A percentile compares a stretch with the other conserved stretches of the same genome.
Conservation (phyloP, 1,284 basidiomycete genomes). For the Apiotrichum veenhuisii region DNA sequence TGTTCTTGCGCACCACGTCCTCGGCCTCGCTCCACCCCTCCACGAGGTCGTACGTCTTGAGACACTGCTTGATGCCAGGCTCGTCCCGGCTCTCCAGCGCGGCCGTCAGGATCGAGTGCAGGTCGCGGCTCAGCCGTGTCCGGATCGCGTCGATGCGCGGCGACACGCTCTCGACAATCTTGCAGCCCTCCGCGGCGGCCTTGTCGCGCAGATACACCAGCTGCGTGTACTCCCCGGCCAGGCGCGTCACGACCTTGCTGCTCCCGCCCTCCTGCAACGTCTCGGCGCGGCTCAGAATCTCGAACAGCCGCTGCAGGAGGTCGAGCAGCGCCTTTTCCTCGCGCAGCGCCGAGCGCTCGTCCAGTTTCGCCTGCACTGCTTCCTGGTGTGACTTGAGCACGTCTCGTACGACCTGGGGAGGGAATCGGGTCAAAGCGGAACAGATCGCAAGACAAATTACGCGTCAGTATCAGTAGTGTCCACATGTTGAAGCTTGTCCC, state of each 20-base stretch:
- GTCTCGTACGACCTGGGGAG: conserved; percentile 34
- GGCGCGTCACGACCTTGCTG: conserved; percentile 72
- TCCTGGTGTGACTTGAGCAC: conserved; percentile 56
- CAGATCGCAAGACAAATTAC: not conserved
- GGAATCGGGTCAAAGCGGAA: not conserved
- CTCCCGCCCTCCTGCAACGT: conserved; percentile 58
- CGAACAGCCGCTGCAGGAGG: conserved; percentile 79
- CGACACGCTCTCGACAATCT: conserved; percentile 74
- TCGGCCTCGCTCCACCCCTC: conserved; percentile 79
- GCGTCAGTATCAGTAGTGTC: not conserved
- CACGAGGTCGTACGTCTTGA: conserved; percentile 75
- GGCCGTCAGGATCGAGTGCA: conserved; percentile 70
- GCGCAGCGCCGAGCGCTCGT: conserved; percentile 65
- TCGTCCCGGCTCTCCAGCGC: conserved; percentile 48
- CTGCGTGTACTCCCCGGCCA: conserved; percentile 86
- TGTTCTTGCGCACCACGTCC: conserved; percentile 67
- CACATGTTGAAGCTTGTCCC: not conserved
- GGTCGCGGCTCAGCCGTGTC: conserved; percentile 76
- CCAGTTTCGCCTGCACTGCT: conserved; percentile 70
- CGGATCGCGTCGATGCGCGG: conserved; percentile 68
- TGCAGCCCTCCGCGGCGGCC: conserved; percentile 67
- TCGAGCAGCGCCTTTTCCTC: conserved; percentile 84
- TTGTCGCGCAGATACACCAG: conserved; percentile 85
- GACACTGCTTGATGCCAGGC: conserved; percentile 66
- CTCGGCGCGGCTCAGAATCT: conserved; percentile 77